Percentiles rank a stretch among this genome's conserved stretches.
Evolutionary conservation across 2,329 filamentous ascomycete genomes (phyloP).

Genomic region (Aureobasidium melanogenum): DNA sequence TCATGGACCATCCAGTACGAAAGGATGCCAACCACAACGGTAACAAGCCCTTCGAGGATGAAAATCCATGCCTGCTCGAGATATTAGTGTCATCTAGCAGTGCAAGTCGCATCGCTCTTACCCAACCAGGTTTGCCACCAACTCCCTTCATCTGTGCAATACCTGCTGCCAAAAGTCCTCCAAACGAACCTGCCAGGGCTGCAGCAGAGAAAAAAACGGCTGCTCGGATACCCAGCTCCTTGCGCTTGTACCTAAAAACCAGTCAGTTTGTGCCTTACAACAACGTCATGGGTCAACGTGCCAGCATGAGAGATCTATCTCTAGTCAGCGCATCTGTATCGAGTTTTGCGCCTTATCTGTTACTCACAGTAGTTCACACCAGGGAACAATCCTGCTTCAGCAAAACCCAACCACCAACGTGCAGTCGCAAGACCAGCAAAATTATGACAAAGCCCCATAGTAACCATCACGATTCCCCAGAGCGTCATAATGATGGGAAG

Average conservation of each 20-base stretch:
- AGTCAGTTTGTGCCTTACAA: not conserved
- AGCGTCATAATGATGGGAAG: slow-evolving; percentile 37
- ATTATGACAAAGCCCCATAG: slow-evolving; percentile 23
- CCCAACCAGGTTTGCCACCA: slow-evolving; percentile 33
- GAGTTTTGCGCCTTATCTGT: too few species aligned
- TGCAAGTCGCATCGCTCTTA: not conserved
- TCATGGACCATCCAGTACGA: slow-evolving; percentile 76
- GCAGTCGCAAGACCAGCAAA: slow-evolving; percentile 22
- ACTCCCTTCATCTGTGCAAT: slow-evolving; percentile 63
- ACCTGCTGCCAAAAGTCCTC: slow-evolving; percentile 62
- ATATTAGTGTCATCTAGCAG: not conserved
- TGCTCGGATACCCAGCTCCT: slow-evolving; percentile 70
- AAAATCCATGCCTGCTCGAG: slow-evolving; percentile 32
- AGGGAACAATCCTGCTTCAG: slow-evolving; percentile 44
- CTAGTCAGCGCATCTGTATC: too few species aligned
- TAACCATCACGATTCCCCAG: slow-evolving; percentile 61
- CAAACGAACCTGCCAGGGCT: slow-evolving; percentile 69
- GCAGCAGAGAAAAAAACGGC: slow-evolving; percentile 80
- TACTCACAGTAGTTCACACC: slow-evolving; percentile 74
- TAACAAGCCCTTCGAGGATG: slow-evolving; percentile 53
- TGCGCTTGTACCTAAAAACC: slow-evolving; percentile 50
- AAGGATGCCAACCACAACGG: slow-evolving; percentile 56
- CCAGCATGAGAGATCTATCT: slow-evolving; percentile 77
- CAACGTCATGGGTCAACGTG: not conserved
- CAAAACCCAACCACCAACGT: slow-evolving; percentile 24